These are phyloP conservation scores for Pseudogymnoascus destructans DNA, from an alignment of 2,329 filamentous ascomycete genomes.

Conservation along the genomic window DNA sequence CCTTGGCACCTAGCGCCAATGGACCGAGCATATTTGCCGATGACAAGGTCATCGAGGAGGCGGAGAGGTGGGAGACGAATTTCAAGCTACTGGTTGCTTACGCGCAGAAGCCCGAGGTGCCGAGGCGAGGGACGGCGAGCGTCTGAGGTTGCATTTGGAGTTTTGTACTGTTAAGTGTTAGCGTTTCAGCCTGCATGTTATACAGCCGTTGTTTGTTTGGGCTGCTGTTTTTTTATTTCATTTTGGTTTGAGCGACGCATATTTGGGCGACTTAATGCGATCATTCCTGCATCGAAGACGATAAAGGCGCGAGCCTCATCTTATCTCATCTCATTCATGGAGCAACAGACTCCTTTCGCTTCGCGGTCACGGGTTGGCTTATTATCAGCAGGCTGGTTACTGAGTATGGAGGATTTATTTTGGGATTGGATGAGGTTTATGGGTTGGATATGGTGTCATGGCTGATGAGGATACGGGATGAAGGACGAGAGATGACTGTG, in stretches of 20 bases:
- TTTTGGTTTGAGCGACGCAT: not conserved
- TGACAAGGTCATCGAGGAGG: slow-evolving; percentile 62
- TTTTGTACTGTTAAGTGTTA: not conserved
- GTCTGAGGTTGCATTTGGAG: slow-evolving; percentile 15
- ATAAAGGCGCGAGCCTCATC: slow-evolving; percentile 10
- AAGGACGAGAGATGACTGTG: not conserved
- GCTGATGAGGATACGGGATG: not conserved
- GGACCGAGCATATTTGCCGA: slow-evolving; percentile 66
- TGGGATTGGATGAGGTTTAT: not conserved
- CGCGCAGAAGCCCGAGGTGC: slow-evolving; percentile 30
- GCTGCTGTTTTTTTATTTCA: not conserved
- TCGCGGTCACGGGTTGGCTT: slow-evolving; percentile 4
- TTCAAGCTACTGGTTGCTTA: slow-evolving; percentile 87
- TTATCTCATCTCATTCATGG: not conserved
- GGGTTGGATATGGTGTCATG: not conserved
- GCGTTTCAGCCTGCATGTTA: not conserved
- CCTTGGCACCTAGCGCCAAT: slow-evolving; percentile 35
- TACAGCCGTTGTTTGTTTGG: not conserved
- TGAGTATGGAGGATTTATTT: not conserved
- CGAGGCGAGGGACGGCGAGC: slow-evolving; percentile 19
- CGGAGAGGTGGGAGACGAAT: slow-evolving; percentile 72
- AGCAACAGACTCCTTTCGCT: not conserved
- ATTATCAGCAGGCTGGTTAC: slow-evolving; percentile 4
- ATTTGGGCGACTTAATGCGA: slow-evolving; percentile 2
- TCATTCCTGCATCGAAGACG: slow-evolving; percentile 1